Percentiles rank a stretch among this genome's conserved stretches.
Conservation (phyloP, 257 asterid species). For the Solanum chilense region DNA sequence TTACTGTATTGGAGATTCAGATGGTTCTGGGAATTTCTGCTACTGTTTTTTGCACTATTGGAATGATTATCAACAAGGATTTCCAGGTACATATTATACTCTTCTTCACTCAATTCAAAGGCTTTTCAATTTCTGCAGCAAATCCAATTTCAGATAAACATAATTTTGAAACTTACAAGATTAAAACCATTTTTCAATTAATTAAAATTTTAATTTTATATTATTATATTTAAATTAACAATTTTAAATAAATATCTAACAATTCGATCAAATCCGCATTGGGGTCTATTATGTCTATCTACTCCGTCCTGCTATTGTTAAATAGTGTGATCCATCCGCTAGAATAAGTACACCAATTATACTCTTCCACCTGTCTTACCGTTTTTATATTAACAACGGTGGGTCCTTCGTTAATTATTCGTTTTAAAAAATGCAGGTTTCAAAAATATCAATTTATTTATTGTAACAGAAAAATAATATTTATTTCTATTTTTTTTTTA, state of each 20-base stretch:
- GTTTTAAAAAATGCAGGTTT: not conserved
- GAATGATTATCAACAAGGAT: constrained; percentile 17
- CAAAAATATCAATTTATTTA: not conserved
- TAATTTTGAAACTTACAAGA: not conserved
- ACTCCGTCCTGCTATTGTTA: not conserved
- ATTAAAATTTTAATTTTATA: too few species aligned
- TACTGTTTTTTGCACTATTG: constrained; percentile 8
- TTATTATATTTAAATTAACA: too few species aligned
- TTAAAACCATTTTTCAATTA: not conserved
- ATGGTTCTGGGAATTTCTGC: constrained; percentile 9
- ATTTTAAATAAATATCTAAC: too few species aligned
- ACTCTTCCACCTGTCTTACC: not conserved
- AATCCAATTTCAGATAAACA: not conserved
- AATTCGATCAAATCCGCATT: too few species aligned
- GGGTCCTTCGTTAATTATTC: not conserved
- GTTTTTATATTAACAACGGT: not conserved
- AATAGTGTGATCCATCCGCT: not conserved
- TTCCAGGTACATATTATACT: constrained; percentile 5
- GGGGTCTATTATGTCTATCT: too few species aligned
- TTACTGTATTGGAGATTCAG: constrained; percentile 19
- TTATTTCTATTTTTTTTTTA: not conserved
- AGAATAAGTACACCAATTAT: not conserved
- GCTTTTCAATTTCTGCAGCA: not conserved
- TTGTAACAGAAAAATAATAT: not conserved
- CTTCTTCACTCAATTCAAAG: not conserved